Percentiles rank a stretch among this genome's conserved stretches.
These are phyloP conservation scores for Chytriomyces hyalinus DNA, from an alignment of 192 early-diverging fungal species.

Conservation along the genomic window DNA sequence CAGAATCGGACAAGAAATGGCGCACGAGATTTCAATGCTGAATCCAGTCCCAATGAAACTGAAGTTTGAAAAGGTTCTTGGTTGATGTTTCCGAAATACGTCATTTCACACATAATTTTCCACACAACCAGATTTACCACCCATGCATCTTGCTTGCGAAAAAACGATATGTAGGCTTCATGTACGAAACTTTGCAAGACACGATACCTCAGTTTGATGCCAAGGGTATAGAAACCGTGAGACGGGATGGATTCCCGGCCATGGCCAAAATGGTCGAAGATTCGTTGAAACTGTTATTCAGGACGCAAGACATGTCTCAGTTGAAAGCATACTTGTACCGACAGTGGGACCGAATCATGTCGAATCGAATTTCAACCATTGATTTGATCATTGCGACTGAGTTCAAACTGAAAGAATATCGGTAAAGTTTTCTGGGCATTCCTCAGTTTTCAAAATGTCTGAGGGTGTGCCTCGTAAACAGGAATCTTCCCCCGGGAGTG, in stretches of 20 bases:
- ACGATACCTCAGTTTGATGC: slow-evolving; percentile 82
- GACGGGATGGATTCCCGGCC: slow-evolving; percentile 82
- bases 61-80: slow-evolving; percentile 86
- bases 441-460: background rate
- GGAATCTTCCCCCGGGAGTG: slow-evolving; percentile 74
- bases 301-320: slow-evolving; percentile 76
- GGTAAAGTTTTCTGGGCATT: slow-evolving; percentile 33
- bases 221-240: slow-evolving; percentile 95
- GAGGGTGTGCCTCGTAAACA: slow-evolving; percentile 3
- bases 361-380: slow-evolving; percentile 65
- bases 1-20: slow-evolving; percentile 81
- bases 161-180: slow-evolving; percentile 92
- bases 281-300: slow-evolving; percentile 77
- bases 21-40: slow-evolving; percentile 70
- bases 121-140: slow-evolving; percentile 70
- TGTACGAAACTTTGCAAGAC: slow-evolving; percentile 70
- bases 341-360: slow-evolving; percentile 76
- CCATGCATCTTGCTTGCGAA: slow-evolving; percentile 89
- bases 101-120: slow-evolving; percentile 4
- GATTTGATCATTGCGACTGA: slow-evolving; percentile 93
- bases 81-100: background rate
- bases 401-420: slow-evolving; percentile 80
- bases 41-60: slow-evolving; percentile 86
- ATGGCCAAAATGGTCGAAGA: slow-evolving; percentile 81
- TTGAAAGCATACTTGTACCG: slow-evolving; percentile 76